Evolutionary conservation across 169 alveolate genomes (phyloP).

Genomic region (Toxoplasma gondii): DNA sequence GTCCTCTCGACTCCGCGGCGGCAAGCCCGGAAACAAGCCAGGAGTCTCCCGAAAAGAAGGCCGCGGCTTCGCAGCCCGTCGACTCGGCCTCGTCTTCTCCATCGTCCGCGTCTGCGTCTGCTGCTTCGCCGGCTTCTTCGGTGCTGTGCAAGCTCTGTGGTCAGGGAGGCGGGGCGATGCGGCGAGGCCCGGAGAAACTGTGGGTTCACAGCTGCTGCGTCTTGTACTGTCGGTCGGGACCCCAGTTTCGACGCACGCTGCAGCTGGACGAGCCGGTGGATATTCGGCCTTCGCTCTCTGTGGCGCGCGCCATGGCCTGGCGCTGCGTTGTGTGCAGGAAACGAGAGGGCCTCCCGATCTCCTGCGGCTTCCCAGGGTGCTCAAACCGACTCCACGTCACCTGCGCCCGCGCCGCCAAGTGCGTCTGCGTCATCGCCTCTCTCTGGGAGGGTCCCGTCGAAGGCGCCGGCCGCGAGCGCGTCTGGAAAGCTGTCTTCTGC

Average conservation of each 20-base stretch:
- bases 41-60: neutral
- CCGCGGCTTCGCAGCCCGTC: neutral
- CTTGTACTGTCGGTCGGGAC: constrained; percentile 58
- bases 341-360: constrained; percentile 60
- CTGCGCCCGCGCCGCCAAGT: constrained; percentile 57
- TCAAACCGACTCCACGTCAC: constrained; percentile 56
- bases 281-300: constrained; percentile 20
- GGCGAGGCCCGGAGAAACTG: constrained; percentile 59
- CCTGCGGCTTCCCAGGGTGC: constrained; percentile 63
- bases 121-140: neutral
- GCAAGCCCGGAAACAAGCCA: neutral
- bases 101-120: neutral
- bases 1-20: neutral
- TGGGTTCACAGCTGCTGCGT: constrained; percentile 74
- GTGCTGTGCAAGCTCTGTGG: constrained; percentile 30
- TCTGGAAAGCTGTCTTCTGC: constrained; percentile 69
- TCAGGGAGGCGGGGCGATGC: constrained; percentile 62
- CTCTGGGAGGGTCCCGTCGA: constrained; percentile 47
- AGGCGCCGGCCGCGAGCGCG: constrained; percentile 35
- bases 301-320: constrained; percentile 57
- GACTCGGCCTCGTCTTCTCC: too few species aligned
- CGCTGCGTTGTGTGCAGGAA: constrained; percentile 42
- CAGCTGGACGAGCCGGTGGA: constrained; percentile 62
- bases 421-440: constrained; percentile 44
- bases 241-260: constrained; percentile 52